phyloP scores from a whole-genome alignment of 2,329 filamentous ascomycete species.

The Fusarium penzigii region DNA sequence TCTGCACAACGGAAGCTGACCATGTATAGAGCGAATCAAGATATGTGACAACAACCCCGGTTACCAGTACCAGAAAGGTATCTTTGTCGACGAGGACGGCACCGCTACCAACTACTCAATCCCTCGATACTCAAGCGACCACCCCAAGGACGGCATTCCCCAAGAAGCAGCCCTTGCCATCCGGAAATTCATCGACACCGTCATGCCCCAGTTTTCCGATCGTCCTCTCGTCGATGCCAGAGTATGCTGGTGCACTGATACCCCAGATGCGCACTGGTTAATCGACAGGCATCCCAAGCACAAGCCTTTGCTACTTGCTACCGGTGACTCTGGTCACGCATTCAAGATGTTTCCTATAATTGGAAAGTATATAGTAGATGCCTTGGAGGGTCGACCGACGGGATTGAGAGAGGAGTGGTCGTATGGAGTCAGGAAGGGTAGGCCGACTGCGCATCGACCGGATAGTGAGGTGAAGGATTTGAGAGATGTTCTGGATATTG shows the following conservation, averaged over 20 bases:
- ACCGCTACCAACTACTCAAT: constrained; percentile 4
- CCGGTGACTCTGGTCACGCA: constrained; percentile 28
- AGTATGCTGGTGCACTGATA: constrained; percentile 30
- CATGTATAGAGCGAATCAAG: constrained; percentile 4
- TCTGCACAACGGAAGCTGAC: background rate
- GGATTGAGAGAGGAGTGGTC: constrained; percentile 23
- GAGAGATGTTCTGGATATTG: constrained; percentile 13
- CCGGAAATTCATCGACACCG: constrained; percentile 8
- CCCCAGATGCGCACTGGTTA: constrained; percentile 26
- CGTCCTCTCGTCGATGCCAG: constrained; percentile 22
- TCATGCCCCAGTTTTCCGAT: constrained; percentile 27
- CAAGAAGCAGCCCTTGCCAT: constrained; percentile 5
- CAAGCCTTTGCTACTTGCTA: constrained; percentile 18
- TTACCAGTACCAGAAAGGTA: constrained; percentile 8
- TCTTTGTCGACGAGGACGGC: background rate
- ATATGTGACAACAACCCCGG: constrained; percentile 15
- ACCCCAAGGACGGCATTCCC: constrained; percentile 11
- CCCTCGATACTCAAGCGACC: constrained; percentile 9
- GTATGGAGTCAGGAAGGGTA: constrained; percentile 15
- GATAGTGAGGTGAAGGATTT: constrained; percentile 24
- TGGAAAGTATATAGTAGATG: constrained; percentile 24
- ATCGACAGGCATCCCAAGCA: constrained; percentile 24
- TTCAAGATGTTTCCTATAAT: constrained; percentile 32
- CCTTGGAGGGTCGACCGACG: constrained; percentile 14
- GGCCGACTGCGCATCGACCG: constrained; percentile 14